A percentile compares a stretch with the other conserved stretches of the same genome.
phyloP scores from a whole-genome alignment of 345 rosid species.

The Eucalyptus sp. region DNA sequence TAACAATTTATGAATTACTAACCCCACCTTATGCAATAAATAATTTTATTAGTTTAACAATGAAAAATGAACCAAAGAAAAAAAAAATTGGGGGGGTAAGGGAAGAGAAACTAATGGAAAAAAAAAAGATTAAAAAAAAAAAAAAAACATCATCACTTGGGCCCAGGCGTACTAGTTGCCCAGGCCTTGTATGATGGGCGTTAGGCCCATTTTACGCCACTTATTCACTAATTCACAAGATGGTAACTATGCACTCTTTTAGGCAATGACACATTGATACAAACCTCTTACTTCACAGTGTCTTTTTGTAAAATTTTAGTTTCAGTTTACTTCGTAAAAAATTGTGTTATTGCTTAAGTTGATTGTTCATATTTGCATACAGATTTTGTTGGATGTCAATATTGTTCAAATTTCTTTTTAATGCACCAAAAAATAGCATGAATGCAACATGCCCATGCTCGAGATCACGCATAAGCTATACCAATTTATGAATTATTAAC shows the following conservation, averaged over 20 bases:
- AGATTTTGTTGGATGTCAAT: neutral
- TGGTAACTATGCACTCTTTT: neutral
- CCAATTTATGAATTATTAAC: neutral
- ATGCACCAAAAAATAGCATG: neutral
- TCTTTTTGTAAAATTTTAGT: neutral
- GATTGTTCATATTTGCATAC: neutral
- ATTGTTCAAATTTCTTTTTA: neutral
- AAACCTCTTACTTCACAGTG: neutral
- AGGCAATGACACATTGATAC: neutral
- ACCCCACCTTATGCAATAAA: neutral
- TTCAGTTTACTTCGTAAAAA: neutral
- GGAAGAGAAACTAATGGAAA: rapidly evolving
- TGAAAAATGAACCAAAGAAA: neutral
- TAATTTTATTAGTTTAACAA: neutral
- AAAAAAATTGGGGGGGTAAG: neutral
- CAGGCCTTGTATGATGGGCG: neutral
- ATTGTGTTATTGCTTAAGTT: neutral
- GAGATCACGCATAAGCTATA: neutral
- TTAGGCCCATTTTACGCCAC: neutral
- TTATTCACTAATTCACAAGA: neutral
- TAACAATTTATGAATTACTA: neutral
- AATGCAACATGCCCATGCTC: neutral
- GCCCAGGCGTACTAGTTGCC: neutral
- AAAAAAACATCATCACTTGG: neutral
- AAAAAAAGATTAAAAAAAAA: neutral